Percentiles rank a stretch among this genome's conserved stretches.
These are phyloP conservation scores for Chytridiales sp. DNA, from an alignment of 371 early-diverging fungal genomes.

Conservation along the genomic window DNA sequence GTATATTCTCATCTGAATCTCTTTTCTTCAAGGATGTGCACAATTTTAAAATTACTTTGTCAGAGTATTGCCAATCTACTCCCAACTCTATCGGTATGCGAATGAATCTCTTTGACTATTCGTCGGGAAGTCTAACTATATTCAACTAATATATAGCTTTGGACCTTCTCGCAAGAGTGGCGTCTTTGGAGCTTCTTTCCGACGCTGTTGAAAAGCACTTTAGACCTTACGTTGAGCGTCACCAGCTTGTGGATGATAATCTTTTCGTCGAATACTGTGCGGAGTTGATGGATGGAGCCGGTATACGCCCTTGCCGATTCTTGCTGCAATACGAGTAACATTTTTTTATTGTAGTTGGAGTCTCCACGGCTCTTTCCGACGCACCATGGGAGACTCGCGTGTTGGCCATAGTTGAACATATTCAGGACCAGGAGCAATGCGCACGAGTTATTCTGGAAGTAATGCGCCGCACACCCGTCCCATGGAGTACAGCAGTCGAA, in stretches of 20 bases:
- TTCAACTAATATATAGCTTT: slow-evolving; percentile 29
- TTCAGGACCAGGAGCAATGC: slow-evolving; percentile 29
- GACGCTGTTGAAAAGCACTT: slow-evolving; percentile 46
- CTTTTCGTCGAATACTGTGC: slow-evolving; percentile 48
- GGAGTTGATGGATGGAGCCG: slow-evolving; percentile 43
- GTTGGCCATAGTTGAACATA: slow-evolving; percentile 33
- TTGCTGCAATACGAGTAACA: too few species aligned
- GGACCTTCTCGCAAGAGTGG: slow-evolving; percentile 52
- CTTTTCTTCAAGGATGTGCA: slow-evolving; percentile 20
- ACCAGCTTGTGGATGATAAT: slow-evolving; percentile 41
- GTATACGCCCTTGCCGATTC: not conserved
- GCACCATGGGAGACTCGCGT: slow-evolving; percentile 53
- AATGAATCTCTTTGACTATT: not conserved
- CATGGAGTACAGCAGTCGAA: slow-evolving; percentile 52
- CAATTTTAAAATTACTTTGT: slow-evolving; percentile 33
- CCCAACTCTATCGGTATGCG: slow-evolving; percentile 34
- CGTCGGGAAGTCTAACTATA: not conserved
- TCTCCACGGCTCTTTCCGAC: not conserved
- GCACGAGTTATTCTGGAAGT: slow-evolving; percentile 45
- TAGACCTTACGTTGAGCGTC: slow-evolving; percentile 43
- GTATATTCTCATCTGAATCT: not conserved
- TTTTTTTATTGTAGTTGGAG: too few species aligned
- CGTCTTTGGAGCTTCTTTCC: slow-evolving; percentile 48
- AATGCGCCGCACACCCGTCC: slow-evolving; percentile 54
- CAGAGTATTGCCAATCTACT: slow-evolving; percentile 38